Evolutionary conservation across 495 filamentous ascomycete genomes (phyloP), one percentile per base, ranked within the genome.

Genomic region (Opeltia flavorubescens): DNA sequence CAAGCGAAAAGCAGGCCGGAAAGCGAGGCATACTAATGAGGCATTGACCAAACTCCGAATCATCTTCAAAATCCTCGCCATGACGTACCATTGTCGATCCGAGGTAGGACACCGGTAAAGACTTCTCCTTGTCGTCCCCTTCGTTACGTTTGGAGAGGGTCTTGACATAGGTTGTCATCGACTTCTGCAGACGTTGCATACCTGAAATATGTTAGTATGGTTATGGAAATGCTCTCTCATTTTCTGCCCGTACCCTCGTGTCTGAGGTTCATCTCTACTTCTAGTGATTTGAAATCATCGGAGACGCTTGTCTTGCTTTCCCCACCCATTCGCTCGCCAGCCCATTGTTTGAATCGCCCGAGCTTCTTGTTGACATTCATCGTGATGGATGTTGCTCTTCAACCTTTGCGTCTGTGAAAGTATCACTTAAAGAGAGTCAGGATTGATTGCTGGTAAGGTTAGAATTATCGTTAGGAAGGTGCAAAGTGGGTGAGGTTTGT

Each of bases 321-420:
- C 41, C 79, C 78, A 55, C 91, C 91, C 87, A 98, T 95, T 66
- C 87, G 81, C 69, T 98, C 91, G 46, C 86, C 86, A 9, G 87
- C 87, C 89, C 89, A 98, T 82, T 98, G 91, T 72, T 91, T 94
- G 69, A 95, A 80, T 50, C 93, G 83, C 65, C 86, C 91, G 59
- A 96, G 76, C 63, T 94, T 94, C 74, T 93, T 89, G 67, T 88
- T 89, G 69, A 94, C 80, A 65, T 89, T 86, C 88, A 95, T 94
- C 8, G 13, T 43, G 47, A n/a, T 15, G 6, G 8, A 25, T 4
- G 12, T n/a, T n/a, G 2, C 11, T 36, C 12, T 36, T 36, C 34
- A 17, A n/a, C n/a, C 12, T 36, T 36, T n/a, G 6, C 9, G 34
- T 17, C 0, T 36, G n/a, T 18, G 12, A 12, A 12, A 5, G 34